A percentile compares a stretch with the other conserved stretches of the same genome.
phyloP scores from a whole-genome alignment of 2,329 filamentous ascomycete genomes.

The Aciculosporium take region DNA sequence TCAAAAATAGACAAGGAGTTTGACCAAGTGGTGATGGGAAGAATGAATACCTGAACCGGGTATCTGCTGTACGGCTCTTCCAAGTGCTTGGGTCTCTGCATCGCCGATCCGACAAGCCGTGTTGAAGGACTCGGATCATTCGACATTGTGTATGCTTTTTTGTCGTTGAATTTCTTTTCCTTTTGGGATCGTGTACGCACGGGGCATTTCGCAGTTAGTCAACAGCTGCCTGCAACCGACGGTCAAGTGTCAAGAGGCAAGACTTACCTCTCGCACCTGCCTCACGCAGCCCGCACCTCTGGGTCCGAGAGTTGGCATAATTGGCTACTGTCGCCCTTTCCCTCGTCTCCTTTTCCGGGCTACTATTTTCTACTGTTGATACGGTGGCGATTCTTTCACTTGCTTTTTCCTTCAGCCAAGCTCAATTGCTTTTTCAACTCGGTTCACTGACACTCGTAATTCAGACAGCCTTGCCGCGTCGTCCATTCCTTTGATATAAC shows the following conservation, averaged over 20 bases:
- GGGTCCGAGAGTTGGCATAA: not conserved
- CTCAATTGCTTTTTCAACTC: not conserved
- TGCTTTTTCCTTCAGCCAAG: not conserved
- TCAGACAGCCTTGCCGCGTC: slow-evolving; percentile 22
- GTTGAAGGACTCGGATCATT: too few species aligned
- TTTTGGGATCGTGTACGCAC: not conserved
- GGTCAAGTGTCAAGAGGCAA: not conserved
- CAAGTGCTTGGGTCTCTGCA: not conserved
- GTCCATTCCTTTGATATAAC: slow-evolving; percentile 17
- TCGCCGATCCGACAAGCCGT: not conserved
- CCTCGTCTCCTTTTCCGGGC: not conserved
- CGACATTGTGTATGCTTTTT: too few species aligned
- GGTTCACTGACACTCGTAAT: slow-evolving; percentile 9
- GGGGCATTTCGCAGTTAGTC: not conserved
- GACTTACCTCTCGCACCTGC: not conserved
- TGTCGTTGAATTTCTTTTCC: too few species aligned
- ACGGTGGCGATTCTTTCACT: not conserved
- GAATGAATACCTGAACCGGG: not conserved
- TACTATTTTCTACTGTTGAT: not conserved
- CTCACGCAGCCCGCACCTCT: not conserved
- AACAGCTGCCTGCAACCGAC: slow-evolving; percentile 1
- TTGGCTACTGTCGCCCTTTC: not conserved
- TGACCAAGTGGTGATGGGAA: not conserved
- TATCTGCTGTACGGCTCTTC: not conserved
- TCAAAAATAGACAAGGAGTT: not conserved